A percentile compares a stretch with the other conserved stretches of the same genome.
Evolutionary conservation across 73 alveolate species (phyloP).

Genomic region (Symbiodinium natans): DNA sequence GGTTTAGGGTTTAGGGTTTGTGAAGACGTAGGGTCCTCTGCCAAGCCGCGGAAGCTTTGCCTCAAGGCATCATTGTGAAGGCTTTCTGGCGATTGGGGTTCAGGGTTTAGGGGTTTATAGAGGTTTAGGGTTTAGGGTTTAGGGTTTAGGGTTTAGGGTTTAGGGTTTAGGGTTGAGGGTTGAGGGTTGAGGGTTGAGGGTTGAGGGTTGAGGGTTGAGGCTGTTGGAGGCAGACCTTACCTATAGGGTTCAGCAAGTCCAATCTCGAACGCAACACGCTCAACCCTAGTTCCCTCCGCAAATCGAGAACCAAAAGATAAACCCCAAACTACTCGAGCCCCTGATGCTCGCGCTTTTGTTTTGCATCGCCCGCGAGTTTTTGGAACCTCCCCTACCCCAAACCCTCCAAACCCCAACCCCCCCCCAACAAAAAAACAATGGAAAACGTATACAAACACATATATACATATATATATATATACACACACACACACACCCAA

Average conservation of each 20-base stretch:
- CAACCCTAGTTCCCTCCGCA: background rate
- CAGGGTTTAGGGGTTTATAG: background rate
- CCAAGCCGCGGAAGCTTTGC: constrained; percentile 54
- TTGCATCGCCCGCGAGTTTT: no score
- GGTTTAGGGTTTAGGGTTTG: background rate
- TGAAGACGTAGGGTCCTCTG: background rate
- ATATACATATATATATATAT: no score
- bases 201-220: no score
- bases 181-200: background rate
- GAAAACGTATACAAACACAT: background rate
- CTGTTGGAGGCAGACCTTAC: no score
- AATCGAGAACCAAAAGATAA: background rate
- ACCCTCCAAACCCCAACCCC: background rate
- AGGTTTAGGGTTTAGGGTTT: no score
- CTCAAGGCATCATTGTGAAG: background rate
- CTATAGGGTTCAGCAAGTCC: no score
- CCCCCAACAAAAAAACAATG: background rate
- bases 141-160: no score
- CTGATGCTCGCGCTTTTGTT: no score
- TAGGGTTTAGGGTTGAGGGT: background rate
- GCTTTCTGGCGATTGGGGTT: background rate
- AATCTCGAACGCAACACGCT: no score
- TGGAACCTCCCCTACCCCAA: background rate
- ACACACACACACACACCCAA: no score
- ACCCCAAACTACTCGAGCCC: no score